Base-by-base conservation (phyloP, 2,329 filamentous ascomycete species). In the Xylariaceae sp. region DNA sequence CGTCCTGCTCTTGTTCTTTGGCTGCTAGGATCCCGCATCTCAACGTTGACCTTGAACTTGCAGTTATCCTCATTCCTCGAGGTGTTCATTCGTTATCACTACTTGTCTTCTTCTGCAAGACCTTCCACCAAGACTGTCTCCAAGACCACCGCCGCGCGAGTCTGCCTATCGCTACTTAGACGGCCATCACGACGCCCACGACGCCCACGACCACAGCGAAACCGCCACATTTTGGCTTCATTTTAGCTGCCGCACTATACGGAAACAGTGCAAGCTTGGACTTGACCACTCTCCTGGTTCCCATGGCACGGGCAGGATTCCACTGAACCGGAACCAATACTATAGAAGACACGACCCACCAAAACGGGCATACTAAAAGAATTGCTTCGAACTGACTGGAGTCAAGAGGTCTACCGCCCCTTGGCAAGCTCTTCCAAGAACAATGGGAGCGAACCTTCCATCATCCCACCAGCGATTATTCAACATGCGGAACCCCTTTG, bases 401-500 rank as follows among this genome's bases (percentile, higher is more conserved):
- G 51, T 55, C 47, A 62, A 67, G 51, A 58, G 66, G 56, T 56
- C 51, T 50, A 50, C 57, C 23, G 37, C 61, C 59, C 57, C 61
- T 57, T 67, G 64, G 62, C 64, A 68, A 57, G 50, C 53, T 30
- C 55, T 65, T 50, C 48, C 59, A 50, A 66, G 56, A 59, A 72
- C 67, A 58, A 72, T 78, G 75, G 76, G 75, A 70, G 72, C 72
- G 56, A 75, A 69, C 65, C 67, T 77, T 61, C 69, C 73, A 37
- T 68, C 72, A 59, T 66, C 76, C 59, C 72, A 76, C 64, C 78
- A 72, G 52, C 69, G 74, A 64, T 73, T 78, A 63, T 73, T 79
- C 71, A 79, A 70, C 64, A 79, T 81, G 77, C 75, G 80, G 62
- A 80, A 78, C 64, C 76, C 78, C 3, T 75, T 80, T 57, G 73